Evolutionary conservation across 2,329 filamentous ascomycete genomes (phyloP), one percentile per base, ranked within the genome.

Genomic region (Aspergillus sp.): DNA sequence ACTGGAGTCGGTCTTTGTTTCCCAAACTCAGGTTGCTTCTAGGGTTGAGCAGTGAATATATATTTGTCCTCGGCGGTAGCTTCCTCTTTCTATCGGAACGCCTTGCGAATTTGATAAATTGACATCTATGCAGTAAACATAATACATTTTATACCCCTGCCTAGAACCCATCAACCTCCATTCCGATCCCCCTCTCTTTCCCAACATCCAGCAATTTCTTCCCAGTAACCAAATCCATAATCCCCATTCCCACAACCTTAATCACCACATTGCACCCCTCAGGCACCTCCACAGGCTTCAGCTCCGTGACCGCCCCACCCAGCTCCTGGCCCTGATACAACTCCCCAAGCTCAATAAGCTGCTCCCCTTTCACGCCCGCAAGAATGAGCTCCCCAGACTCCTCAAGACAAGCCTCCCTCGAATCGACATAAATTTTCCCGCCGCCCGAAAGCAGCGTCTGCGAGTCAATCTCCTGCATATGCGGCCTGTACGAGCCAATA

Each of bases 341-440:
- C 56, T 78, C 71, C 0, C 79, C 79, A 61, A 81, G 68, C 62
- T 81, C 79, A 5, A 77, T 58, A 55, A 81, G 60, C 47, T 79
- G 70, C 2, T 71, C 68, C 17, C 66, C 68, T 2, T 60, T 60
- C 9, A 81, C 64, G 15, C 68, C 62, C 1, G 77, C 79, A 49
- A 66, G 70, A 37, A 80, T 76, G 33, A 82, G 57, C 63, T 82
- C 80, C 3, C 79, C 79, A 4, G 78, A 73, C 59, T 81, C 78
- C 47, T 76, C 70, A 50, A 80, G 62, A 59, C 77, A 80, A 4
- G 76, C 78, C 40, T 78, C 72, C 37, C 69, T 73, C 8, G 64
- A 81, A 62, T 91, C 89, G 5, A 91, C 89, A 5, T 90, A 82
- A 25, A 91, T 80, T 14, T 84, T 86, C 0, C 85, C 86, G 0